These are phyloP conservation scores for Hymenoscyphus fraxineus DNA, from an alignment of 2,329 filamentous ascomycete genomes.

Conservation along the genomic window DNA sequence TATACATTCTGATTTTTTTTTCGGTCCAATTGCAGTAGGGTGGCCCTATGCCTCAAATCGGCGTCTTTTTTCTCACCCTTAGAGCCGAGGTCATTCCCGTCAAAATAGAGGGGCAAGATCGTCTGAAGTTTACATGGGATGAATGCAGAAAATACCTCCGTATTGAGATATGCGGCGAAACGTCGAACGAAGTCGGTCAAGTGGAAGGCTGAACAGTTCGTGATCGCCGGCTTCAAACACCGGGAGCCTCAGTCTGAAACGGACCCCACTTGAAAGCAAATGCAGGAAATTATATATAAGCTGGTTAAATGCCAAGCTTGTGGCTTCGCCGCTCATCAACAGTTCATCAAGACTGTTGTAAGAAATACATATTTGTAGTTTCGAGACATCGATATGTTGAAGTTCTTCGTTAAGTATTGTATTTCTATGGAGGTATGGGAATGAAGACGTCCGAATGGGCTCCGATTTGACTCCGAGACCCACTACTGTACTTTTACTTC, in stretches of 20 bases:
- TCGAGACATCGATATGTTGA: too few relatives aligned
- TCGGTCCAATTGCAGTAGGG: too few relatives aligned
- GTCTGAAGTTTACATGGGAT: slow-evolving; percentile 14
- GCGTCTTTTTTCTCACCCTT: too few relatives aligned
- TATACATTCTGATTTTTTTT: too few relatives aligned
- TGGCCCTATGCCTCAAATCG: too few relatives aligned
- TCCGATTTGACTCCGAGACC: too few relatives aligned
- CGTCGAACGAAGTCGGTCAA: neutral
- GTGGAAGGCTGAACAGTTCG: neutral
- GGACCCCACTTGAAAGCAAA: slow-evolving; percentile 10
- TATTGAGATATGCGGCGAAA: slow-evolving; percentile 6
- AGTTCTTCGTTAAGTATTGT: too few relatives aligned
- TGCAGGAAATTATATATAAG: neutral
- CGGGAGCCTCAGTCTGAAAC: slow-evolving; percentile 22
- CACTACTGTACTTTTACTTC: neutral
- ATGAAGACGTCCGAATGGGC: too few relatives aligned
- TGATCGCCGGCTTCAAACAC: slow-evolving; percentile 20
- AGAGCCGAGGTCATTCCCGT: slow-evolving; percentile 1
- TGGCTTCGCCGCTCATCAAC: too few relatives aligned
- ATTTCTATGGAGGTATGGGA: too few relatives aligned
- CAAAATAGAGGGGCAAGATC: slow-evolving; percentile 8
- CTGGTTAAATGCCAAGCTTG: neutral
- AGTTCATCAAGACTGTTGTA: too few relatives aligned
- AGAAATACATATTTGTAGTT: too few relatives aligned
- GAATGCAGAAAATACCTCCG: slow-evolving; percentile 16